Evolutionary conservation across 2,329 filamentous ascomycete genomes (phyloP), one percentile per base, ranked within the genome.

Genomic region (Ophiostoma sp.): DNA sequence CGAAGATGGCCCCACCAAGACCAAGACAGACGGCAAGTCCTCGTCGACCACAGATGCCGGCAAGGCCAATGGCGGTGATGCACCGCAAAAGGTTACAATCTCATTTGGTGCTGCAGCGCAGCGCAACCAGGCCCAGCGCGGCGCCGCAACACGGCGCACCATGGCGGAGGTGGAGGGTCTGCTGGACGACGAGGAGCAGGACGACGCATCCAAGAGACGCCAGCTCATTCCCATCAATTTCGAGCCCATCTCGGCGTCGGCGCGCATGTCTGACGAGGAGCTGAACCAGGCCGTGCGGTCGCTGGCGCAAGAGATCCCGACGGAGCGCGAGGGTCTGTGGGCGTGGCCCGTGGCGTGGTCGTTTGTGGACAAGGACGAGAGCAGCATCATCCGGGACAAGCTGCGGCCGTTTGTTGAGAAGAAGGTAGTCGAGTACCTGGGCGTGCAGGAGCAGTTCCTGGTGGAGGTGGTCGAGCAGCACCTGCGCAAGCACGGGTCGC

Each of bases 391-490:
- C 72, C 86, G 88, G 72, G 91, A 96, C 73, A 94, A 97, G 78
- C 87, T 99, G 75, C 88, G 91, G 76, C 94, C 94, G 39, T 99
- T 97, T 81, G 92, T 98, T 70, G 93, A 97, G 83, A 96, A 96
- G 86, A 99, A 98, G 85, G 92, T 98, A 75, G 90, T 99, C 72
- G 95, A 99, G 80, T 96, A 95, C 76, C 86, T 99, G 67, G 96
- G 96, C 72, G 91, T 99, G 71, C 93, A 98, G 80, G 95, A 99
- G 79, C 92, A 98, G 80, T 89, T 97, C 81, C 83, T 99, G 67
- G 93, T 99, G 41, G 94, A 97, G 77, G 90, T 95, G 62, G 93
- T 98, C 54, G 90, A 97, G 77, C 90, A 93, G 76, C 93, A 96
- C 79, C 82, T 99, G 73, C 87, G 90, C 73, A 89, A 89, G 75